A percentile compares a stretch with the other conserved stretches of the same genome.
phyloP scores from a whole-genome alignment of 1,139 yeast species.

The Sugiyamaella pinicola region DNA sequence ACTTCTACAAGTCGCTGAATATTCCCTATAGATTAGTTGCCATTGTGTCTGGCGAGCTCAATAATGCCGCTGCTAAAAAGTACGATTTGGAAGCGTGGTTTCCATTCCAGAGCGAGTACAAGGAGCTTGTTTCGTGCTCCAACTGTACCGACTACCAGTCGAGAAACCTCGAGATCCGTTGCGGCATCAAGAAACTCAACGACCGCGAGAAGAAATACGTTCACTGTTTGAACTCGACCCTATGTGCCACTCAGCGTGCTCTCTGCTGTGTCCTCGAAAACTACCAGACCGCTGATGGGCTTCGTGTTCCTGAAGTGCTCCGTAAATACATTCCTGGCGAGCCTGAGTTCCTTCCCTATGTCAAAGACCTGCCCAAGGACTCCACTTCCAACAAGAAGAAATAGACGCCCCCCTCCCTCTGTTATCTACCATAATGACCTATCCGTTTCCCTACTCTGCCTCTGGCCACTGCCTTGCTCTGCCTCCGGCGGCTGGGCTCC shows the following conservation, averaged over 20 bases:
- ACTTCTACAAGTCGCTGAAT: slow-evolving; percentile 87
- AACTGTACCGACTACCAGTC: slow-evolving; percentile 99
- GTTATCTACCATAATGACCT: too few species aligned
- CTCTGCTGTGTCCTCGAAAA: slow-evolving; percentile 95
- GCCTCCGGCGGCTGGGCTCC: background rate
- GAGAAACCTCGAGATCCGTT: slow-evolving; percentile 96
- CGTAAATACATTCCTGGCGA: slow-evolving; percentile 97
- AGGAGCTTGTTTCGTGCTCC: slow-evolving; percentile 97
- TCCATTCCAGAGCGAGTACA: slow-evolving; percentile 98
- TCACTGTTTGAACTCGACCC: slow-evolving; percentile 95
- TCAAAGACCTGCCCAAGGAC: slow-evolving; percentile 91
- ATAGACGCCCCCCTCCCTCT: background rate
- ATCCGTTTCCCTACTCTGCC: too few species aligned
- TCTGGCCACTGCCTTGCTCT: background rate
- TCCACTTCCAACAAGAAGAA: slow-evolving; percentile 79
- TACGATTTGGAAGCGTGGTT: slow-evolving; percentile 99
- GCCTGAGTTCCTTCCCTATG: slow-evolving; percentile 92
- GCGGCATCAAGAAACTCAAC: slow-evolving; percentile 95
- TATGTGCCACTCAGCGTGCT: slow-evolving; percentile 98
- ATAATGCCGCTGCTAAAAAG: slow-evolving; percentile 98
- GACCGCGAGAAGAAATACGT: slow-evolving; percentile 97
- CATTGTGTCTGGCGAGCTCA: slow-evolving; percentile 96
- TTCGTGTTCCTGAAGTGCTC: slow-evolving; percentile 90
- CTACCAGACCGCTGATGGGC: slow-evolving; percentile 96
- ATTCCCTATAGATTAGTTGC: slow-evolving; percentile 97